Percentiles rank a stretch among this genome's conserved stretches.
Conservation (phyloP, 345 rosid species). For the Conringia planisiliqua region DNA sequence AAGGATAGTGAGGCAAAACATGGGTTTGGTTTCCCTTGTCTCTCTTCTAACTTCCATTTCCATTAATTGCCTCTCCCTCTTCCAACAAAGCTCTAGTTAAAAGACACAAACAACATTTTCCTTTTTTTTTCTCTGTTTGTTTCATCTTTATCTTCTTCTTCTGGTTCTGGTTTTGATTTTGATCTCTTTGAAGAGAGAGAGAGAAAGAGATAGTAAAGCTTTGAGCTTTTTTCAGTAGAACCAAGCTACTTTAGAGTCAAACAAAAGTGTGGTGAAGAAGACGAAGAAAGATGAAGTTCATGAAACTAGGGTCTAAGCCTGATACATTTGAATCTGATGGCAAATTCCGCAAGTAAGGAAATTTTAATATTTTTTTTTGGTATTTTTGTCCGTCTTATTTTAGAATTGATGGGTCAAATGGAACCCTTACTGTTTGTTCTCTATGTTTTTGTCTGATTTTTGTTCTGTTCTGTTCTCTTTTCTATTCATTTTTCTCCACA, state of each 20-base stretch:
- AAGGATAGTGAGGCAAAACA: slow-evolving; percentile 38
- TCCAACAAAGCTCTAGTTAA: slow-evolving; percentile 16
- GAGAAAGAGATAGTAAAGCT: background rate
- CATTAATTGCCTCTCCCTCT: slow-evolving; percentile 38
- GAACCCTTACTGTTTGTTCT: slow-evolving; percentile 20
- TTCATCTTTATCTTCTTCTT: background rate
- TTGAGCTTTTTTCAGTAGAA: background rate
- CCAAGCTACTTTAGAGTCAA: slow-evolving; percentile 14
- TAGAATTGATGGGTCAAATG: slow-evolving; percentile 13
- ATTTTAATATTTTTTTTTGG: background rate
- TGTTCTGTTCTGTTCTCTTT: slow-evolving; percentile 18
- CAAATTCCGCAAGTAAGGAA: slow-evolving; percentile 55
- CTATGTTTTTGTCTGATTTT: slow-evolving; percentile 26
- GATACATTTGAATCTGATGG: slow-evolving; percentile 81
- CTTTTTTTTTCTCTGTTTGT: too few relatives aligned
- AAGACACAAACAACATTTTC: background rate
- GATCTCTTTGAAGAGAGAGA: background rate
- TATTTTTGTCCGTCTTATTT: background rate
- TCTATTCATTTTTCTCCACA: slow-evolving; percentile 29
- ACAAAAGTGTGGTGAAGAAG: slow-evolving; percentile 15
- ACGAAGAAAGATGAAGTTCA: slow-evolving; percentile 67
- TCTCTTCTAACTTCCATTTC: slow-evolving; percentile 33
- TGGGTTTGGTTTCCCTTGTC: slow-evolving; percentile 39
- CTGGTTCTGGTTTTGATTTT: background rate
- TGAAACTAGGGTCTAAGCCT: slow-evolving; percentile 96